phyloP scores from a whole-genome alignment of 768 basidiomycete species.

The Xerocomellus intermedius region DNA sequence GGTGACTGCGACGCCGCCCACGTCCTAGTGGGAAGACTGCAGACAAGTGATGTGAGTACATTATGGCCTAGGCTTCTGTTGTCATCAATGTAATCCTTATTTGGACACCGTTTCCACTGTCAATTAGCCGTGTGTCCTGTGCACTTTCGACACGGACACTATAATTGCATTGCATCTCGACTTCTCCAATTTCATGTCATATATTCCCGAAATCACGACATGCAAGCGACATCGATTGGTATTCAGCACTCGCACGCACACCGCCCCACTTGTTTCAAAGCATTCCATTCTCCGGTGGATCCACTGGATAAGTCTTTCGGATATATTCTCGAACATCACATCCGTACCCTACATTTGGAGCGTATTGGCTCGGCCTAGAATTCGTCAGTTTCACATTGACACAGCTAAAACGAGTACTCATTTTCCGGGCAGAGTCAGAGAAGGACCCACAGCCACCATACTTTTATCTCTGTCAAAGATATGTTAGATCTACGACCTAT shows the following conservation, averaged over 20 bases:
- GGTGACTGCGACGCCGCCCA: too few relatives aligned
- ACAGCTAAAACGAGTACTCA: not conserved
- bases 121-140: not conserved
- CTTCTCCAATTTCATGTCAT: too few relatives aligned
- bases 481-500: not conserved
- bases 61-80: not conserved
- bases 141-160: not conserved
- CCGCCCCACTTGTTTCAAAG: not conserved
- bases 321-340: not conserved
- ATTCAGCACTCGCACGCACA: too few relatives aligned
- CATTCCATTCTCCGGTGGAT: not conserved
- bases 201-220: too few relatives aligned
- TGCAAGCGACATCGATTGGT: too few relatives aligned
- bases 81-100: not conserved
- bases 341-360: conserved; percentile 8
- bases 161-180: too few relatives aligned
- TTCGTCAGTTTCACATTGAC: not conserved
- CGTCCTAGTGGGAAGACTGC: not conserved
- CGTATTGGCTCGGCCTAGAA: not conserved
- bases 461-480: not conserved
- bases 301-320: not conserved
- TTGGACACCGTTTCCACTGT: not conserved
- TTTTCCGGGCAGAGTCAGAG: not conserved
- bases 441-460: not conserved
- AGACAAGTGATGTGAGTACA: not conserved